A percentile compares a stretch with the other conserved stretches of the same genome.
These are phyloP conservation scores for Phanerochaete carnosa DNA, from an alignment of 768 basidiomycete genomes.

Conservation along the genomic window DNA sequence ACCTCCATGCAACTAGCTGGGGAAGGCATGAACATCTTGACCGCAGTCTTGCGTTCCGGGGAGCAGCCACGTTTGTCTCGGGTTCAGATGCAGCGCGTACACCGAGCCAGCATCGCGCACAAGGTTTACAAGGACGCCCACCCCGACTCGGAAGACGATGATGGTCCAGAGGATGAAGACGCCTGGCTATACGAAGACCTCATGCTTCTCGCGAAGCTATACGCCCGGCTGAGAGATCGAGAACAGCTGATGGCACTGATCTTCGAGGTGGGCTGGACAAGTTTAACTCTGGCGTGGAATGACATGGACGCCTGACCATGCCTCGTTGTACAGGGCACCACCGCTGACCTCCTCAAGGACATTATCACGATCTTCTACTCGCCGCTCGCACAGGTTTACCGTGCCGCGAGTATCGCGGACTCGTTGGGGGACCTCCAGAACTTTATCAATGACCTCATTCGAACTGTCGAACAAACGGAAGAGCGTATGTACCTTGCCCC, in stretches of 20 bases:
- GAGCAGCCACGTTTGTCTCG: constrained; percentile 74
- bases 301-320: background rate
- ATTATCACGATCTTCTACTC: constrained; percentile 99
- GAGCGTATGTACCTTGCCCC: constrained; percentile 57
- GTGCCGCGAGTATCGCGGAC: constrained; percentile 95
- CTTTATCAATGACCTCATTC: constrained; percentile 93
- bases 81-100: constrained; percentile 77
- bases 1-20: constrained; percentile 37
- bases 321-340: constrained; percentile 64
- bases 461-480: constrained; percentile 89
- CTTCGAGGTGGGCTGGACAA: constrained; percentile 67
- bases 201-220: constrained; percentile 72
- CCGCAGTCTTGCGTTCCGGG: constrained; percentile 73
- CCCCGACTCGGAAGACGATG: constrained; percentile 87
- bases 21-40: constrained; percentile 74
- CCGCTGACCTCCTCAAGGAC: constrained; percentile 93
- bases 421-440: constrained; percentile 88
- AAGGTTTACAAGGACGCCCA: constrained; percentile 64
- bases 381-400: constrained; percentile 94
- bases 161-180: constrained; percentile 91
- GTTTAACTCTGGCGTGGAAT: background rate
- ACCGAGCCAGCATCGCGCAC: constrained; percentile 77
- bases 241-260: constrained; percentile 91
- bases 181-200: constrained; percentile 97
- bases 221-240: constrained; percentile 78